Evolutionary conservation across 2,329 filamentous ascomycete genomes (phyloP), one percentile per base, ranked within the genome.

Genomic region (Apiospora saccharicola): DNA sequence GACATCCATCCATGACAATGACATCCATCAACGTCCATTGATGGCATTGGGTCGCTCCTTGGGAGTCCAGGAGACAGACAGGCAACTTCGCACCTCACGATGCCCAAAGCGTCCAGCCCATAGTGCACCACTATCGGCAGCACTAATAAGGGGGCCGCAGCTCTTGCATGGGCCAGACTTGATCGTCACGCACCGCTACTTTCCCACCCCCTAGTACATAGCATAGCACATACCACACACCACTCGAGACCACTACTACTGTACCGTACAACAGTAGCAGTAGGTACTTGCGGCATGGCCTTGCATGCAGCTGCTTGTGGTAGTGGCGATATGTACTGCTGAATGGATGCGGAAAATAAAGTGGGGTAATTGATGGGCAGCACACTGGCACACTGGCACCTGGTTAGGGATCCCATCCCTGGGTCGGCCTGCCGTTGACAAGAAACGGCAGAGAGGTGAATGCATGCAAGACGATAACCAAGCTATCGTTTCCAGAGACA

Each of bases 41-140:
- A 61, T 61, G 26, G 53, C 53, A 61, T 61, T 34, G 19, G 53
- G 37, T 37, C 53, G 53, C 53, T 61, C 16, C 19, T 64, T 30
- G 53, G 53, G 44, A 57, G 51, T 7, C 51, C 16, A 22, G 53
- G 53, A 30, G 24, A 19, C 46, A 57, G 51, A 64, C 57, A n/a
- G 57, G 30, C 57, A 41, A 41, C 34, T 41, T 41, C 10, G 57
- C 57, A n/a, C 30, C 12, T 64, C 7, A 34, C 57, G 34, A 64
- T 64, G 57, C 57, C 57, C 57, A 64, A 64, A 64, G 57, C 57
- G 57, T 64, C 13, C 57, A 64, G 19, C 34, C 57, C 34, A 64
- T 41, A 64, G 34, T 64, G 46, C 44, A 51, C 12, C 10, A 64
- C 16, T 34, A 19, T 12, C 57, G 34, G 57, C 57, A 64, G 57